phyloP scores from a whole-genome alignment of 495 filamentous ascomycete genomes.

The Trichocladium antarcticum region DNA sequence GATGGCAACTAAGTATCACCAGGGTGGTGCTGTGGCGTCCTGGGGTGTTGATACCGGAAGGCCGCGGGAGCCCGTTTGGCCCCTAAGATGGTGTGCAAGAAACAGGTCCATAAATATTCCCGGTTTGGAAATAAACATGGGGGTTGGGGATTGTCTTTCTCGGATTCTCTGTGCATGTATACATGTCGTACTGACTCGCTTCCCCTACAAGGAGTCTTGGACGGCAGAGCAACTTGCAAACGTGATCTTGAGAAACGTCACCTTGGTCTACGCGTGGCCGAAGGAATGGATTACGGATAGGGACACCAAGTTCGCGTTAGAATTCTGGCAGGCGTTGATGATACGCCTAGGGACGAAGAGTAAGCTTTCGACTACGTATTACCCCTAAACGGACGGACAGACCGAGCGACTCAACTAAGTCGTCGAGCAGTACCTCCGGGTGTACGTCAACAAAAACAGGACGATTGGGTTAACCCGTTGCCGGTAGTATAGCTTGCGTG shows the following conservation, averaged over 20 bases:
- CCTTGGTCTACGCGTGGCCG: neutral
- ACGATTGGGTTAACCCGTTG: neutral
- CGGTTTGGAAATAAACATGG: no score
- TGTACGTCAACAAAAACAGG: neutral
- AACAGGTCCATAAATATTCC: no score
- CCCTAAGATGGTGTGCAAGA: no score
- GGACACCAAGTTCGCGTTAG: neutral
- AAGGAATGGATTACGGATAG: constrained; percentile 1
- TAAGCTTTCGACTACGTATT: neutral
- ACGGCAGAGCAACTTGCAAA: neutral
- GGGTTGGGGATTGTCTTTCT: no score
- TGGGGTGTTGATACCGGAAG: no score
- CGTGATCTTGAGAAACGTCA: neutral
- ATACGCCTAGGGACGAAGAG: neutral
- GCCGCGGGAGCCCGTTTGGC: no score
- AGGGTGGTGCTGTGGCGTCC: no score
- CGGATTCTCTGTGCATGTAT: no score
- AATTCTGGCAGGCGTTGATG: neutral
- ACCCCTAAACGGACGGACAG: constrained; percentile 5
- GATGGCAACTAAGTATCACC: constrained; percentile 1
- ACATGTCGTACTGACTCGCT: no score
- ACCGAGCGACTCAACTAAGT: constrained; percentile 1
- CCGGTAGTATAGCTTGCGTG: neutral
- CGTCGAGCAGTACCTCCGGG: neutral
- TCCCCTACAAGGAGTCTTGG: neutral